These are phyloP conservation scores for Camellia oleifera DNA, from an alignment of 179 eudicot species.

Conservation along the genomic window DNA sequence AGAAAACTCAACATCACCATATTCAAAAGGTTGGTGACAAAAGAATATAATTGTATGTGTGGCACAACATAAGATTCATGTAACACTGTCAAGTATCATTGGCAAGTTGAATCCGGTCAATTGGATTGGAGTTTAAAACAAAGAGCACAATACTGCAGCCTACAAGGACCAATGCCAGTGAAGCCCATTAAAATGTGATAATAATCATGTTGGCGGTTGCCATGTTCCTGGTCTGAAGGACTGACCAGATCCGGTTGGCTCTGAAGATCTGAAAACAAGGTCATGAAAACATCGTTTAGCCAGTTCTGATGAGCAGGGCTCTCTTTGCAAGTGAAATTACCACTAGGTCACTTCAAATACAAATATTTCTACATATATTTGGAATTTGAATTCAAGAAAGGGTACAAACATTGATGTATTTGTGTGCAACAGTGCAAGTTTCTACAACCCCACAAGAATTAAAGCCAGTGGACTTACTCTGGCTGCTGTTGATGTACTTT, in stretches of 20 bases:
- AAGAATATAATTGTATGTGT: not conserved
- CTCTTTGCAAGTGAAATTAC: not conserved
- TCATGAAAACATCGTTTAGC: not conserved
- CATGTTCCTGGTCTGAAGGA: constrained; percentile 91
- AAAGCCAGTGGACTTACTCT: constrained; percentile 30
- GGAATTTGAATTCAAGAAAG: not conserved
- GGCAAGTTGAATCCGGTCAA: constrained; percentile 5
- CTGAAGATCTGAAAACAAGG: constrained; percentile 61
- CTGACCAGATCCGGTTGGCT: constrained; percentile 84
- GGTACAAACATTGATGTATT: not conserved
- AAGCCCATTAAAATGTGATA: not conserved
- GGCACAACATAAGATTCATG: not conserved
- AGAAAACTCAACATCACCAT: not conserved
- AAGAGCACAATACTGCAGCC: not conserved
- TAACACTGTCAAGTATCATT: not conserved
- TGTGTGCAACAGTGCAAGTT: not conserved
- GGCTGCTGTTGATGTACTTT: constrained; percentile 33
- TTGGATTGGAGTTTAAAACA: not conserved
- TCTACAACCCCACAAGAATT: too few species aligned
- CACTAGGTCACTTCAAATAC: not conserved
- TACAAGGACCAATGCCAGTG: not conserved
- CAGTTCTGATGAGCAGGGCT: not conserved
- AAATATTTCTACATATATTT: not conserved
- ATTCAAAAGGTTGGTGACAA: not conserved
- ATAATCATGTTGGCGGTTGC: constrained; percentile 82